These are phyloP conservation scores for Exophiala xenobiotica DNA, from an alignment of 2,329 filamentous ascomycete species.

Conservation along the genomic window DNA sequence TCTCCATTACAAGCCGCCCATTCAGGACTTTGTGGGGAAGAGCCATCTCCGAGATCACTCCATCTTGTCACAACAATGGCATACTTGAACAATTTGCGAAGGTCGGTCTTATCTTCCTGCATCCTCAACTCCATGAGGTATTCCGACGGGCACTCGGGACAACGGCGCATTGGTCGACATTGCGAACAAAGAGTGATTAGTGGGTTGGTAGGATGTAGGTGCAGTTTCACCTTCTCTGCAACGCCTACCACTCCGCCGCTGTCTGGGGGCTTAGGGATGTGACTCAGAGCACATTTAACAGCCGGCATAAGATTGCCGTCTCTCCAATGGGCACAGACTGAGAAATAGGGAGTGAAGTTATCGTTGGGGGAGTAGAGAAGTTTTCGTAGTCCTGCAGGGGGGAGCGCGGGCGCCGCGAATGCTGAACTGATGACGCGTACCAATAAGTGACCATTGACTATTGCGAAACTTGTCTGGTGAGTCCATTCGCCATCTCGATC, in stretches of 20 bases:
- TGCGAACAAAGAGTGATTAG: constrained; percentile 54
- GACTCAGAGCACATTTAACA: constrained; percentile 61
- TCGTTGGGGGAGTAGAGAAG: constrained; percentile 61
- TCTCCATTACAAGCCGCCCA: constrained; percentile 57
- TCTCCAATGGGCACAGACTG: constrained; percentile 61
- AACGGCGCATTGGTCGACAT: constrained; percentile 60
- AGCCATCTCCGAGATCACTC: constrained; percentile 60
- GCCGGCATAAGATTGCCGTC: constrained; percentile 60
- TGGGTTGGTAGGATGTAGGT: constrained; percentile 37
- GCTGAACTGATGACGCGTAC: constrained; percentile 58
- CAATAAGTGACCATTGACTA: constrained; percentile 55
- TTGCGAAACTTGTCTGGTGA: constrained; percentile 55
- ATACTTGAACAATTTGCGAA: constrained; percentile 55
- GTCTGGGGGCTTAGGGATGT: constrained; percentile 51
- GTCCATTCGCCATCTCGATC: constrained; percentile 50
- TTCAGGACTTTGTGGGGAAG: constrained; percentile 50
- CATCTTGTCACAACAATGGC: constrained; percentile 61
- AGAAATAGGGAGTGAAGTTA: constrained; percentile 60
- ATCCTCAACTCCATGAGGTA: constrained; percentile 62
- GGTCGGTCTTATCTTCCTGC: constrained; percentile 53
- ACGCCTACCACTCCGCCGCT: constrained; percentile 44
- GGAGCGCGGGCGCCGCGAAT: constrained; percentile 54
- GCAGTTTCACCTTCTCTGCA: constrained; percentile 34
- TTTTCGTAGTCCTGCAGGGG: constrained; percentile 53
- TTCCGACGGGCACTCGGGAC: constrained; percentile 62